phyloP scores from a whole-genome alignment of 2,329 filamentous ascomycete genomes.

The Aspergillus arachidicola region DNA sequence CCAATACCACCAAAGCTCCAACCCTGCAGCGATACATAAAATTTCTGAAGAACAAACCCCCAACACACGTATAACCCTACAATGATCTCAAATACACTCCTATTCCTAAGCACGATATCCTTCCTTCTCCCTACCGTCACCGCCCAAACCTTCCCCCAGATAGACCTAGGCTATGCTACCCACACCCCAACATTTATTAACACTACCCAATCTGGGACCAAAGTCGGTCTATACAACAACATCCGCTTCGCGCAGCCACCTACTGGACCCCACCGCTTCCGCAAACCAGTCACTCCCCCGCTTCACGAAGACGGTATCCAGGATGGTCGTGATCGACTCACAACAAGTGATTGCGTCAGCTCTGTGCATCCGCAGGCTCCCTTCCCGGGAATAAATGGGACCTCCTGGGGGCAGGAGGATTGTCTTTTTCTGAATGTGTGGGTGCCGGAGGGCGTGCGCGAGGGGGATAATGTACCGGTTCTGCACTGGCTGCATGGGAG shows the following conservation, averaged over 20 bases:
- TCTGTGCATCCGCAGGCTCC: not conserved
- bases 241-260: constrained; percentile 7
- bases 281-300: constrained; percentile 4
- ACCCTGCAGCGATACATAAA: not conserved
- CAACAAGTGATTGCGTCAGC: not conserved
- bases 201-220: not conserved
- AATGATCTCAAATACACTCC: not conserved
- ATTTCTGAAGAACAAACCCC: not conserved
- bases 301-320: not conserved
- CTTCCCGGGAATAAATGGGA: not conserved
- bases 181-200: constrained; percentile 2
- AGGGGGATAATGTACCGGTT: not conserved
- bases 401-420: constrained; percentile 5
- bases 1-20: not conserved
- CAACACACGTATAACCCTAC: not conserved
- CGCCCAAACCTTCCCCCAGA: not conserved
- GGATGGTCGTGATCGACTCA: not conserved
- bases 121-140: not conserved
- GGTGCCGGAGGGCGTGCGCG: not conserved
- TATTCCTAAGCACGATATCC: not conserved
- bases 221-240: constrained; percentile 4
- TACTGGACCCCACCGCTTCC: not conserved
- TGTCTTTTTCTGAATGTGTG: constrained; percentile 4
- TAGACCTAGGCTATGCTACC: not conserved
- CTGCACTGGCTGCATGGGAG: constrained; percentile 2